These are phyloP conservation scores for Chalciporus chontae DNA, from an alignment of 768 basidiomycete genomes.

Conservation along the genomic window DNA sequence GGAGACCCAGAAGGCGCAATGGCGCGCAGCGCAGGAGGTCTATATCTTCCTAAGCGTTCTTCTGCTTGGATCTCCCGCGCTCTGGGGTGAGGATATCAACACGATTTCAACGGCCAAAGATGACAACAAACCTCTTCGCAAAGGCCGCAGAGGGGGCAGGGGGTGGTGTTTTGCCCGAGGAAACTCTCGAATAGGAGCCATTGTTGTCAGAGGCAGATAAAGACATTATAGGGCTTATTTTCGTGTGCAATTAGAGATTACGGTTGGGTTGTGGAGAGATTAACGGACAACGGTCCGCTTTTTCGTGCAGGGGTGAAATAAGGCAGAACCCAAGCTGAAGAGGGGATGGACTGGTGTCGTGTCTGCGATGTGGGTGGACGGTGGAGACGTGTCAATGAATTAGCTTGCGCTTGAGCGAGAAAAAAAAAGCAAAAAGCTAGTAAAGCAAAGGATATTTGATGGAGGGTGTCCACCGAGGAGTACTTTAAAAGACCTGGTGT, in stretches of 20 bases:
- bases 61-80: conserved; percentile 84
- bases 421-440: conserved; percentile 12
- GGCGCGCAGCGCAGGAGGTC: conserved; percentile 74
- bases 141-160: conserved; percentile 87
- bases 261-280: conserved; percentile 35
- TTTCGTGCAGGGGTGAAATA: conserved; percentile 30
- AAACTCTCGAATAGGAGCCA: conserved; percentile 75
- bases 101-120: conserved; percentile 13
- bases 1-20: conserved; percentile 69
- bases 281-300: conserved; percentile 31
- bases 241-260: conserved; percentile 81
- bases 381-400: conserved; percentile 30
- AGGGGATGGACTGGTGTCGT: conserved; percentile 24
- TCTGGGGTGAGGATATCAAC: conserved; percentile 38
- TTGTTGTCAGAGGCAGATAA: conserved; percentile 83
- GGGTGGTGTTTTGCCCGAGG: conserved; percentile 86
- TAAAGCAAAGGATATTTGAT: conserved; percentile 30
- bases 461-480: conserved; percentile 30
- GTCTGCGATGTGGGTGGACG: conserved; percentile 22
- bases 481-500: conserved; percentile 32
- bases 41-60: conserved; percentile 67
- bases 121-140: conserved; percentile 70
- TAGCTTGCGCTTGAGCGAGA: conserved; percentile 29
- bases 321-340: conserved; percentile 16
- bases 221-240: conserved; percentile 76